Evolutionary conservation across 352 stramenopile species (phyloP).

Genomic region (Pythium apleroticum): DNA sequence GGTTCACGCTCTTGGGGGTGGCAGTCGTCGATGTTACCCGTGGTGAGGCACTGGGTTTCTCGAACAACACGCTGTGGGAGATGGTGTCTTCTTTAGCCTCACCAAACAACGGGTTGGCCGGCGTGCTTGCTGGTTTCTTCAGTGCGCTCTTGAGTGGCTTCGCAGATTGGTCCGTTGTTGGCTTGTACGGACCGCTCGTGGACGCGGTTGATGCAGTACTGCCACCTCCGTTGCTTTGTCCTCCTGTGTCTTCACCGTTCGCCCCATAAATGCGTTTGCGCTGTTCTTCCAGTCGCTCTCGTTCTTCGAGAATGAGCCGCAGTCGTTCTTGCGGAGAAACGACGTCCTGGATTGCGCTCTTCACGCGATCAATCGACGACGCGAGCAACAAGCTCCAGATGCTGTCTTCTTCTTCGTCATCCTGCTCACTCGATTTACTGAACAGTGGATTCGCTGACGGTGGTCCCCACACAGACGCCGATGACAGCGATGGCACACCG

Average conservation of each 20-base stretch:
- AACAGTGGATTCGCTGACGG: conserved; percentile 45
- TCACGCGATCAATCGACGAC: conserved; percentile 69
- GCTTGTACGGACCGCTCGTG: conserved; percentile 9
- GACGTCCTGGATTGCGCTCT: conserved; percentile 45
- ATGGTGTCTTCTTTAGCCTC: background rate
- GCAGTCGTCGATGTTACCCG: background rate
- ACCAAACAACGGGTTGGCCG: conserved; percentile 15
- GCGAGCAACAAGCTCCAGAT: conserved; percentile 72
- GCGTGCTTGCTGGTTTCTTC: conserved; percentile 13
- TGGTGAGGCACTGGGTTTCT: background rate
- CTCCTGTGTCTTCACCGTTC: background rate
- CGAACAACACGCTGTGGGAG: background rate
- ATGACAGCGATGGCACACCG: conserved; percentile 8
- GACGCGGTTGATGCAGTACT: background rate
- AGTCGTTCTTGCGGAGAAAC: conserved; percentile 50
- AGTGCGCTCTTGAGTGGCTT: conserved; percentile 22
- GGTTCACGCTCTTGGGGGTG: conserved; percentile 4
- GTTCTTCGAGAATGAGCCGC: conserved; percentile 59
- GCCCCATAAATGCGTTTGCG: conserved; percentile 39
- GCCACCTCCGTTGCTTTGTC: too few relatives aligned
- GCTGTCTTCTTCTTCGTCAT: conserved; percentile 57
- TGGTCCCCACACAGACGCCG: conserved; percentile 14
- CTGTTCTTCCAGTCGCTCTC: conserved; percentile 61
- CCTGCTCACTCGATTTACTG: conserved; percentile 38
- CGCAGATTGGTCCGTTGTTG: conserved; percentile 8